Percentiles rank a stretch among this genome's conserved stretches.
Evolutionary conservation across 2,329 filamentous ascomycete species (phyloP).

Genomic region (Moelleriella libera): DNA sequence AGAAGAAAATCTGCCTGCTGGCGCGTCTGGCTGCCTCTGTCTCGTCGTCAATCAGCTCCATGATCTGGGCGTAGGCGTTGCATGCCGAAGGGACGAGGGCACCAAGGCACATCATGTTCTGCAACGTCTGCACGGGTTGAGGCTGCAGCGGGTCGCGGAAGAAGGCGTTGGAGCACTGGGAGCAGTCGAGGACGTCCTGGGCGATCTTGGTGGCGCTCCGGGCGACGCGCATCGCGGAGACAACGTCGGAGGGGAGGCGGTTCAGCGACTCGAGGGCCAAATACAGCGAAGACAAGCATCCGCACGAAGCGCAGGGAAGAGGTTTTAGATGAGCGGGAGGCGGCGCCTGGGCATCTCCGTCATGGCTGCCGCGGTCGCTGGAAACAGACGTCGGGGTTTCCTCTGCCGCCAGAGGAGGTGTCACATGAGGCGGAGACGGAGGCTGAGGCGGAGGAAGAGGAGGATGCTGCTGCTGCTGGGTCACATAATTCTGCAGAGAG

Average conservation of each 20-base stretch:
- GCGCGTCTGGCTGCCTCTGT: constrained; percentile 27
- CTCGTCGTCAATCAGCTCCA: constrained; percentile 40
- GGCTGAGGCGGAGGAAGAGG: background rate
- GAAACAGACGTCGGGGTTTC: background rate
- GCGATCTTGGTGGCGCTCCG: constrained; percentile 33
- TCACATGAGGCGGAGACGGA: background rate
- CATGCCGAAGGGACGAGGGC: constrained; percentile 43
- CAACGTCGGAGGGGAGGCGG: constrained; percentile 28
- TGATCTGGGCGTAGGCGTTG: constrained; percentile 40
- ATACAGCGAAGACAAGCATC: constrained; percentile 35
- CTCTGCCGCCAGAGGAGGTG: background rate
- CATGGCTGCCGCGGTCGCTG: too few relatives aligned
- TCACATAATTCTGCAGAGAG: constrained; percentile 13
- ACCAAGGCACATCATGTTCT: constrained; percentile 44
- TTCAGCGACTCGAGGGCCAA: constrained; percentile 35
- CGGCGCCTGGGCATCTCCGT: constrained; percentile 3
- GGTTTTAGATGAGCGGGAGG: constrained; percentile 6
- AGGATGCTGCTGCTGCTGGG: constrained; percentile 10
- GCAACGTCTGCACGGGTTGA: constrained; percentile 34
- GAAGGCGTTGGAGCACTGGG: constrained; percentile 28
- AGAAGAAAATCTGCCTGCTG: constrained; percentile 27
- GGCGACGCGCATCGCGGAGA: constrained; percentile 30
- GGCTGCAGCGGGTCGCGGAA: constrained; percentile 17
- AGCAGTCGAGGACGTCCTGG: constrained; percentile 37
- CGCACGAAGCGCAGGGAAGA: constrained; percentile 22